Percentiles rank a stretch among this genome's conserved stretches.
These are phyloP conservation scores for Melocanna baccifera DNA, from an alignment of 176 grass and related monocot genomes.

Conservation along the genomic window DNA sequence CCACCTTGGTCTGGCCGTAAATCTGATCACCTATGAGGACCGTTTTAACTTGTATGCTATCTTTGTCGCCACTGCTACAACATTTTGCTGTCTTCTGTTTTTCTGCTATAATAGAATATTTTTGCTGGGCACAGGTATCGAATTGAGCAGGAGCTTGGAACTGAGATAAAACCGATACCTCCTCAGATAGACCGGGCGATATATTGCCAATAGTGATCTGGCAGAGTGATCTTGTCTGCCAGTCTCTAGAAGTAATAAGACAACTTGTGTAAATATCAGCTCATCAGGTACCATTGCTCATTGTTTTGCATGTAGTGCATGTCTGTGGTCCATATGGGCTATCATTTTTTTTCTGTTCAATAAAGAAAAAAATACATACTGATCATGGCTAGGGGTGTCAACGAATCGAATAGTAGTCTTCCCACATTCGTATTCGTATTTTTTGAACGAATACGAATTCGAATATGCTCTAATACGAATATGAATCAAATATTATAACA, in stretches of 20 bases:
- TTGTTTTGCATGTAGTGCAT: slow-evolving; percentile 17
- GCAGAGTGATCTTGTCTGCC: slow-evolving; percentile 28
- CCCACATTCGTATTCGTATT: too few relatives aligned
- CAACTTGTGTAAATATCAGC: slow-evolving; percentile 62
- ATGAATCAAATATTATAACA: too few relatives aligned
- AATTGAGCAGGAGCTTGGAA: slow-evolving; percentile 92
- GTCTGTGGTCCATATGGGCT: not conserved
- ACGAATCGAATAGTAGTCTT: too few relatives aligned
- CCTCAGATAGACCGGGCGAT: slow-evolving; percentile 85
- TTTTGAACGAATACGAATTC: too few relatives aligned
- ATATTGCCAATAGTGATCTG: slow-evolving; percentile 65
- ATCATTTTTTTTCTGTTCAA: not conserved
- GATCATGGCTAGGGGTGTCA: too few relatives aligned
- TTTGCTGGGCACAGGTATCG: slow-evolving; percentile 47
- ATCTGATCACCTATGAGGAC: slow-evolving; percentile 93
- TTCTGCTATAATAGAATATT: not conserved
- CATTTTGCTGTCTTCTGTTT: not conserved
- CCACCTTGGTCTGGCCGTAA: slow-evolving; percentile 83
- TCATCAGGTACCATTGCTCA: slow-evolving; percentile 54
- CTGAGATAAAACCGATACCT: slow-evolving; percentile 91
- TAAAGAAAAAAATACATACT: not conserved
- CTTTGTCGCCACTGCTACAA: not conserved
- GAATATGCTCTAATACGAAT: too few relatives aligned
- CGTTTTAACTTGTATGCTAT: slow-evolving; percentile 84
- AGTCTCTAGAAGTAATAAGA: slow-evolving; percentile 50